phyloP scores from a whole-genome alignment of 371 early-diverging fungal genomes.

The Nematocida displodere region DNA sequence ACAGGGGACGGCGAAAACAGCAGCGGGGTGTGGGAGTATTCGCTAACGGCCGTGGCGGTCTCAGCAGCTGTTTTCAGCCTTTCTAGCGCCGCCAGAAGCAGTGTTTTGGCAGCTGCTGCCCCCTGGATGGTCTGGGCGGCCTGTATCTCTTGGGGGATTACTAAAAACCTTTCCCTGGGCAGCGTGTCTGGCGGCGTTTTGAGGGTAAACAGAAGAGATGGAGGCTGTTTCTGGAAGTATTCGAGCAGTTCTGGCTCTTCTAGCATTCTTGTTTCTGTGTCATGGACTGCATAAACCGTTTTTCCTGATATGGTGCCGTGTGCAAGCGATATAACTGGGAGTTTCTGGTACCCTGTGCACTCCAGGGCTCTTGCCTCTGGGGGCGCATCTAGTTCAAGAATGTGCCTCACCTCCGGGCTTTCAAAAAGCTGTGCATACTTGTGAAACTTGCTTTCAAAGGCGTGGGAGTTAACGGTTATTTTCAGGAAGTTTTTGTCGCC shows the following conservation, averaged over 20 bases:
- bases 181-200: neutral
- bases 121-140: neutral
- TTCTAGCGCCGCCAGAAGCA: neutral
- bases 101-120: neutral
- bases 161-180: neutral
- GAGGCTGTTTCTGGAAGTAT: neutral
- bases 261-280: neutral
- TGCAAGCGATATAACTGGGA: neutral
- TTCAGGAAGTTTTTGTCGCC: slow-evolving; percentile 1
- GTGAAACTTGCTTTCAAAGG: slow-evolving; percentile 11
- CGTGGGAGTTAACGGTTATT: slow-evolving; percentile 25
- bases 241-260: neutral
- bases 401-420: slow-evolving; percentile 7
- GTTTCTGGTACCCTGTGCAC: neutral
- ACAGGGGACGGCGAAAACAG: neutral
- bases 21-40: slow-evolving; percentile 16
- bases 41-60: neutral
- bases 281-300: neutral
- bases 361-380: neutral
- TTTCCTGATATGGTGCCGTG: neutral
- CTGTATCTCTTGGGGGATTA: neutral
- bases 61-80: neutral
- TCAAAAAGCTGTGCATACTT: slow-evolving; percentile 33
- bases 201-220: neutral
- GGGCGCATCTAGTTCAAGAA: slow-evolving; percentile 28